Evolutionary conservation across 1,284 basidiomycete genomes (phyloP), one percentile per base, ranked within the genome.

Genomic region (Microbotryum violaceum): DNA sequence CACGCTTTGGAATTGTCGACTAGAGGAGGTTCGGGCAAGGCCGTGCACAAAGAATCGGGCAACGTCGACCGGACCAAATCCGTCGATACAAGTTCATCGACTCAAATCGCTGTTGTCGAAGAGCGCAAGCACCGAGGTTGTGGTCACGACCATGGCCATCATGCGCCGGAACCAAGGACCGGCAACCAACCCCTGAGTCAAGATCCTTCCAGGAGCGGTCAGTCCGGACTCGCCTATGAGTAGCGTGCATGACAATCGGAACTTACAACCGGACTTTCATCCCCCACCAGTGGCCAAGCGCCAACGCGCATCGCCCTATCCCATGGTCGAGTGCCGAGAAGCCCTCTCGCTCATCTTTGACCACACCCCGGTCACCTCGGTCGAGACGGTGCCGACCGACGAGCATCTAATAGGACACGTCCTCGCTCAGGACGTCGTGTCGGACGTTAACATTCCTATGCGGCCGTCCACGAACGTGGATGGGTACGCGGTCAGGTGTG

Each of bases 401-500:
- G 69, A 81, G 1, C 65, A 73, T 0, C 76, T 91, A 16, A 77
- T 79, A 42, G 88, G 87, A 0, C 79, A 84, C 67, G 79, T 91
- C 14, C 79, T 92, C 2, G 88, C 88, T 0, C 84, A 89, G 72
- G 84, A 89, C 63, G 81, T 91, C 1, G 76, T 78, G 58, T 84
- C 88, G 1, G 75, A 81, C 0, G 77, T 81, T 48, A 79, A 89
- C 69, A 64, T 75, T 0, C 75, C 75, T 1, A 65, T 64, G 2
- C 67, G 64, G 0, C 75, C 78, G 5, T 89, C 88, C 0, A 91
- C 89, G 7, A 92, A 85, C 65, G 88, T 91, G 12, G 90, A 92
- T 72, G 91, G 90, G 1, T 93, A 93, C 72, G 91, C 90, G 2
- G 74, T 91, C 2, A 78, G 81, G 68, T 83, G 86, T 87, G 71